Evolutionary conservation across 2,329 filamentous ascomycete species (phyloP).

Genomic region (Epichloe uncinata): DNA sequence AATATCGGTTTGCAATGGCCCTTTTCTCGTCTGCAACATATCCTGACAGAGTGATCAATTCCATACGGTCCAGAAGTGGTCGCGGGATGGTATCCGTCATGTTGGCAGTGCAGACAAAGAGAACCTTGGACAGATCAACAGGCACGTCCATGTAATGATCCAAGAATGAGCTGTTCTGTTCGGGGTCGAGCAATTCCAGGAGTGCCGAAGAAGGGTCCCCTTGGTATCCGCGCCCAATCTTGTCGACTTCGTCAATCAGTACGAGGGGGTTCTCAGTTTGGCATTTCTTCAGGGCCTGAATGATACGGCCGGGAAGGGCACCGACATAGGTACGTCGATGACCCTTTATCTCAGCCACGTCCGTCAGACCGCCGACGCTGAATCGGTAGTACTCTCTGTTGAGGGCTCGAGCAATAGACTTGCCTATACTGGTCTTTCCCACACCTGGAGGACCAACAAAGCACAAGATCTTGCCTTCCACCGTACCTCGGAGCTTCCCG

Average conservation of each 20-base stretch:
- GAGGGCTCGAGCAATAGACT: conserved; percentile 87
- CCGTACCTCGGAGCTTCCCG: conserved; percentile 88
- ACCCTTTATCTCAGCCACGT: conserved; percentile 98
- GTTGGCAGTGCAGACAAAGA: conserved; percentile 98
- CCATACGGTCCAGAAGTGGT: conserved; percentile 91
- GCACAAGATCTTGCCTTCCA: conserved; percentile 96
- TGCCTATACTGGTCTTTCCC: conserved; percentile 97
- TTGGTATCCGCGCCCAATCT: conserved; percentile 92
- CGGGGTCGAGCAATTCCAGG: conserved; percentile 85
- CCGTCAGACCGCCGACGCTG: conserved; percentile 90
- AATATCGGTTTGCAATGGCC: conserved; percentile 88
- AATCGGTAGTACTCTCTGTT: conserved; percentile 98
- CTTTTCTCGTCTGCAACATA: conserved; percentile 99
- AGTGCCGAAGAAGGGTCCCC: conserved; percentile 91
- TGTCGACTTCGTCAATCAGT: conserved; percentile 94
- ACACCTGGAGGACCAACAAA: conserved; percentile 96
- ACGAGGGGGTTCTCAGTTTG: conserved; percentile 94
- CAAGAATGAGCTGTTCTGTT: conserved; percentile 94
- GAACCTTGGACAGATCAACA: conserved; percentile 90
- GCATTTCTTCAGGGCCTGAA: conserved; percentile 96
- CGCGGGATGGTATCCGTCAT: conserved; percentile 97
- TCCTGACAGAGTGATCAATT: conserved; percentile 88
- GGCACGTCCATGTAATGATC: conserved; percentile 99
- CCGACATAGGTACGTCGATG: conserved; percentile 94
- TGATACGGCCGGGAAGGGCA: conserved; percentile 87